These are phyloP conservation scores for Peronospora farinosa DNA, from an alignment of 352 stramenopile genomes.

Conservation along the genomic window DNA sequence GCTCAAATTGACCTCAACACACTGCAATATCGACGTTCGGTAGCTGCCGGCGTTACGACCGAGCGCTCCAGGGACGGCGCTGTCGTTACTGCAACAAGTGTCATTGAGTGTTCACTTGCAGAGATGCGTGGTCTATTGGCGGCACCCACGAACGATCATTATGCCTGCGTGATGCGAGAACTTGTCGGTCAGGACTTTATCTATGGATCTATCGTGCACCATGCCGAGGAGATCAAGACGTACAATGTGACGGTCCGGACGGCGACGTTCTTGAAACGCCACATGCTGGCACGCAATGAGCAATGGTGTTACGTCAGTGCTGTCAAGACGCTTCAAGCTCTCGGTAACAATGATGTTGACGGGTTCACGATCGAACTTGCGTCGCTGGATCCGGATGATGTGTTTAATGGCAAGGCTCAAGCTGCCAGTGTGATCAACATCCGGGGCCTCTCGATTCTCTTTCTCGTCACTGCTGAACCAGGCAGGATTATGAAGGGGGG, in stretches of 20 bases:
- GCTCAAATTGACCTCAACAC: slow-evolving; percentile 27
- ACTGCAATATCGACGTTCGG: slow-evolving; percentile 13
- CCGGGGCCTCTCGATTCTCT: slow-evolving; percentile 27
- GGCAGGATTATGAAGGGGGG: slow-evolving; percentile 13
- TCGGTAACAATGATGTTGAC: not conserved
- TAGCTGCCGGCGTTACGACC: slow-evolving; percentile 25
- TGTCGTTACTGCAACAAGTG: slow-evolving; percentile 25
- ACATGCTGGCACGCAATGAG: slow-evolving; percentile 41
- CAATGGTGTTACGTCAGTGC: slow-evolving; percentile 45
- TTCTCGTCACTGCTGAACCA: slow-evolving; percentile 28
- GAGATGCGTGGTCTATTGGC: slow-evolving; percentile 36
- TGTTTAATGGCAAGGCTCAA: slow-evolving; percentile 44
- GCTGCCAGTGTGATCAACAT: slow-evolving; percentile 26
- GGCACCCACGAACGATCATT: slow-evolving; percentile 28
- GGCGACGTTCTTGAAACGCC: slow-evolving; percentile 38
- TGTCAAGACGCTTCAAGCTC: slow-evolving; percentile 13
- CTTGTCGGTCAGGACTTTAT: slow-evolving; percentile 40
- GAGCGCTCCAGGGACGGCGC: slow-evolving; percentile 21
- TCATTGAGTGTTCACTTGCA: slow-evolving; percentile 35
- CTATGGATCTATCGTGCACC: slow-evolving; percentile 42
- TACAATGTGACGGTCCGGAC: slow-evolving; percentile 38
- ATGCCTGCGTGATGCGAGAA: slow-evolving; percentile 39
- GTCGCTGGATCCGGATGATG: slow-evolving; percentile 37
- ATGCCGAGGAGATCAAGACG: slow-evolving; percentile 19
- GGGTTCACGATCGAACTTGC: slow-evolving; percentile 36